Percentiles rank a stretch among this genome's conserved stretches.
Conservation (phyloP, 2,329 filamentous ascomycete species). For the Gnomoniopsis smithogilvyi region DNA sequence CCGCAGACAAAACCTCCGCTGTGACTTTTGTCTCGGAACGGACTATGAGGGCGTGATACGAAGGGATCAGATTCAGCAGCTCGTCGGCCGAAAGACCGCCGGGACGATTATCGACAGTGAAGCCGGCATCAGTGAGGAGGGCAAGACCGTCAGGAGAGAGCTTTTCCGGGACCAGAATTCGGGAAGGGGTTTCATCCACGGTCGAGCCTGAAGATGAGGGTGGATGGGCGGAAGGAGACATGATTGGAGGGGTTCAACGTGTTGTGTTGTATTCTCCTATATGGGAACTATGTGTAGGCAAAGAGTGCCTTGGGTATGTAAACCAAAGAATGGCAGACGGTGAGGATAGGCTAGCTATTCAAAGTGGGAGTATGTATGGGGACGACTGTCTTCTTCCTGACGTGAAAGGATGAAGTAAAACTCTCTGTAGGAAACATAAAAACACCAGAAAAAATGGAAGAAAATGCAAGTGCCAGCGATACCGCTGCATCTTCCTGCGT, state of each 20-base stretch:
- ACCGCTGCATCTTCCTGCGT: not conserved
- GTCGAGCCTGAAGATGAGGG: conserved; percentile 19
- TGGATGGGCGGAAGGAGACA: conserved; percentile 27
- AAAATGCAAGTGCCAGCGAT: not conserved
- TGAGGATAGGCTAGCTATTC: not conserved
- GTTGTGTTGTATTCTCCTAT: no score
- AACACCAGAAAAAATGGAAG: not conserved
- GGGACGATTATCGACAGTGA: conserved; percentile 67
- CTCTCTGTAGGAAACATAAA: no score
- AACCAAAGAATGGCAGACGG: no score
- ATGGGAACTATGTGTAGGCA: no score
- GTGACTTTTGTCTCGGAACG: conserved; percentile 82
- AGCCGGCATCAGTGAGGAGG: conserved; percentile 56
- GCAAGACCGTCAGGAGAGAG: conserved; percentile 75
- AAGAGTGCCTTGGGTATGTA: no score
- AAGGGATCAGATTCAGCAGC: conserved; percentile 62
- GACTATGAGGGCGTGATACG: conserved; percentile 74
- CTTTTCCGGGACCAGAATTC: conserved; percentile 74
- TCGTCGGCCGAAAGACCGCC: conserved; percentile 57
- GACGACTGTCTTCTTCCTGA: no score
- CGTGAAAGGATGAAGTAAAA: no score
- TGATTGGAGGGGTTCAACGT: conserved; percentile 6
- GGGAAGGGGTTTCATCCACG: conserved; percentile 25
- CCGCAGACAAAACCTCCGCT: conserved; percentile 61
- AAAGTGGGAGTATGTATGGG: no score